These are phyloP conservation scores for Saturnispora gosingensis DNA, from an alignment of 805 yeast species.

Conservation along the genomic window DNA sequence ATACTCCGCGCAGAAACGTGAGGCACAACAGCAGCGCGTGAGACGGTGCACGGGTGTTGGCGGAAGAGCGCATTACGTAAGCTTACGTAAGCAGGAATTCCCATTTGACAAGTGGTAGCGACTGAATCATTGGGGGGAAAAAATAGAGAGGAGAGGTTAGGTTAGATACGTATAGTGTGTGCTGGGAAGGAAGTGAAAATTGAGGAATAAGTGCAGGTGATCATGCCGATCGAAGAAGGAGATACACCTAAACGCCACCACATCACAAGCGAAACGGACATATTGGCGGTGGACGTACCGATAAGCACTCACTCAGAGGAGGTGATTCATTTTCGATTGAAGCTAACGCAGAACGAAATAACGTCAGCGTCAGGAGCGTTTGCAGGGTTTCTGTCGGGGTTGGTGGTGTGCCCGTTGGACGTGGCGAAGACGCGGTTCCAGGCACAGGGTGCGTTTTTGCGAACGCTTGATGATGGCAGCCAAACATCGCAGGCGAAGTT, in stretches of 20 bases:
- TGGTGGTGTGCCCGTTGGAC: conserved; percentile 88
- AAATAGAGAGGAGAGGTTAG: not conserved
- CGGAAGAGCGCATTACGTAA: not conserved
- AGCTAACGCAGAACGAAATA: conserved; percentile 31
- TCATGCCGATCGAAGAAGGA: not conserved
- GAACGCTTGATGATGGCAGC: conserved; percentile 11
- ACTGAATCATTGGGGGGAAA: not conserved
- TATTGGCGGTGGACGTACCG: conserved; percentile 13
- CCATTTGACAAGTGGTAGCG: not conserved
- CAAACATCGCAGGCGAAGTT: conserved; percentile 5
- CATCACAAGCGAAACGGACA: conserved; percentile 11
- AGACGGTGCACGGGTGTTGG: too few relatives aligned
- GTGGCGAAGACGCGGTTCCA: conserved; percentile 92
- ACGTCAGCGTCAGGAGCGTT: conserved; percentile 84
- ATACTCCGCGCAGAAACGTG: too few relatives aligned
- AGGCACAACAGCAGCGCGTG: too few relatives aligned
- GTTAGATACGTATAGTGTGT: not conserved
- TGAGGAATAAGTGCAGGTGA: not conserved
- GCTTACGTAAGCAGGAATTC: not conserved
- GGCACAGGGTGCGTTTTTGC: conserved; percentile 63
- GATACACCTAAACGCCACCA: conserved; percentile 12
- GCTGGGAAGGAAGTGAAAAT: not conserved
- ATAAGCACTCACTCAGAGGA: conserved; percentile 12
- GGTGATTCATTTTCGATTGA: conserved; percentile 9
- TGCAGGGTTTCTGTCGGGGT: conserved; percentile 88